Percentiles rank a stretch among this genome's conserved stretches.
Evolutionary conservation across 2,329 filamentous ascomycete species (phyloP).

Genomic region (Daldinia eschscholtzii): DNA sequence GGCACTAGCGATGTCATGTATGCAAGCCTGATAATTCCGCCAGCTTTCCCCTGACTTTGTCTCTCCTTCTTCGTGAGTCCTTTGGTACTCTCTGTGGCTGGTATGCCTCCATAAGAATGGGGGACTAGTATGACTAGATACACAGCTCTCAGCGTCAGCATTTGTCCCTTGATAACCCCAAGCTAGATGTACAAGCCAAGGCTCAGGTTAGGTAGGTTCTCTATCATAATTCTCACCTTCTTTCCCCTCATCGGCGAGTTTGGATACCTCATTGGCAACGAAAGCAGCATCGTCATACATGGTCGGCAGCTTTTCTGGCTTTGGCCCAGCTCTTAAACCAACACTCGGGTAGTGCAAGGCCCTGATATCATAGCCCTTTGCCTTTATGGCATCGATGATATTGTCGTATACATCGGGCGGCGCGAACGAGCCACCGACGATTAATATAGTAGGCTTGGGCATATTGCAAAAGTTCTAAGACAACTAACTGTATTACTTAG

Average conservation of each 20-base stretch:
- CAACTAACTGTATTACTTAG: background rate
- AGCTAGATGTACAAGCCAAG: background rate
- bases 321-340: conserved; percentile 23
- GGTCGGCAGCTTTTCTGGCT: conserved; percentile 35
- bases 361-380: conserved; percentile 45
- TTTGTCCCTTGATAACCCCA: background rate
- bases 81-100: conserved; percentile 50
- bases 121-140: conserved; percentile 45
- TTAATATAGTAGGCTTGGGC: conserved; percentile 43
- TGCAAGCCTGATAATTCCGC: conserved; percentile 53
- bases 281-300: conserved; percentile 55
- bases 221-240: conserved; percentile 29
- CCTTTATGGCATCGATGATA: conserved; percentile 34
- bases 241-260: conserved; percentile 52
- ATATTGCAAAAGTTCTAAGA: conserved; percentile 21
- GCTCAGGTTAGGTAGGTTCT: too few relatives aligned
- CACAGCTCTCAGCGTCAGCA: conserved; percentile 3
- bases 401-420: conserved; percentile 39
- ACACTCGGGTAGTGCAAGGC: conserved; percentile 38
- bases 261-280: conserved; percentile 51
- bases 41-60: conserved; percentile 52
- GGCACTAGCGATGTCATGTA: conserved; percentile 51
- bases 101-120: conserved; percentile 49
- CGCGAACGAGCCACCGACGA: conserved; percentile 44
- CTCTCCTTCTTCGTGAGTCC: conserved; percentile 54